Evolutionary conservation across 306 rosid species (phyloP).

Genomic region (Vigna reflexopilosa): DNA sequence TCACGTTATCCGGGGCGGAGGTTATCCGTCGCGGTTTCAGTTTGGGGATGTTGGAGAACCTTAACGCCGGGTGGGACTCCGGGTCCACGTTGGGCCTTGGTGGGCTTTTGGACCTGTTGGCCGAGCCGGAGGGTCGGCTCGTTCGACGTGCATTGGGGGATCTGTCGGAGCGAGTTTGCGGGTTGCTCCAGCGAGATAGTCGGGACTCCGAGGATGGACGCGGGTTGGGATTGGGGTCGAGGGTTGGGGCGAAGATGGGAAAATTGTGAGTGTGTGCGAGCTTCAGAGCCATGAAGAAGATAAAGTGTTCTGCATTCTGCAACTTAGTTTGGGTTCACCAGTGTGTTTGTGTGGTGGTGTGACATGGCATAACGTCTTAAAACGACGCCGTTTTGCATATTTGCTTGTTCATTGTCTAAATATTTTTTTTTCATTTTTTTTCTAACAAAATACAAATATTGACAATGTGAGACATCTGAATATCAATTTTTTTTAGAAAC

Average conservation of each 20-base stretch:
- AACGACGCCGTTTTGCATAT: background rate
- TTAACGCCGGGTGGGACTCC: constrained; percentile 59
- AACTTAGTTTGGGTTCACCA: background rate
- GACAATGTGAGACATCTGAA: no score
- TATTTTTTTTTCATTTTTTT: no score
- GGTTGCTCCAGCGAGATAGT: constrained; percentile 58
- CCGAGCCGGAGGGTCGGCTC: constrained; percentile 60
- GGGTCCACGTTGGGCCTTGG: constrained; percentile 46
- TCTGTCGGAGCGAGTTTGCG: constrained; percentile 40
- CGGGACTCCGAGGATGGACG: constrained; percentile 56
- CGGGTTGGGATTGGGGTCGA: constrained; percentile 46
- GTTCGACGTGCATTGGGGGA: constrained; percentile 29
- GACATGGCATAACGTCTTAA: background rate
- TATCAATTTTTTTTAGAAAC: no score
- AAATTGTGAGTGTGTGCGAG: constrained; percentile 46
- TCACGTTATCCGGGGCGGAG: constrained; percentile 52
- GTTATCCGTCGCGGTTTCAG: constrained; percentile 44
- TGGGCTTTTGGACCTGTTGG: constrained; percentile 63
- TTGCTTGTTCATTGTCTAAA: no score
- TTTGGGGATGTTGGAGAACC: constrained; percentile 38
- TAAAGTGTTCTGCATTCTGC: constrained; percentile 30
- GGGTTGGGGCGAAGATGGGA: constrained; percentile 57
- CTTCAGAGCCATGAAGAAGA: constrained; percentile 67
- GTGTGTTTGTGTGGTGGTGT: background rate
- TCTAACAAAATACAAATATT: no score